Evolutionary conservation across 1,139 yeast species (phyloP), one percentile per base, ranked within the genome.

Genomic region (Wickerhamomyces sp.): DNA sequence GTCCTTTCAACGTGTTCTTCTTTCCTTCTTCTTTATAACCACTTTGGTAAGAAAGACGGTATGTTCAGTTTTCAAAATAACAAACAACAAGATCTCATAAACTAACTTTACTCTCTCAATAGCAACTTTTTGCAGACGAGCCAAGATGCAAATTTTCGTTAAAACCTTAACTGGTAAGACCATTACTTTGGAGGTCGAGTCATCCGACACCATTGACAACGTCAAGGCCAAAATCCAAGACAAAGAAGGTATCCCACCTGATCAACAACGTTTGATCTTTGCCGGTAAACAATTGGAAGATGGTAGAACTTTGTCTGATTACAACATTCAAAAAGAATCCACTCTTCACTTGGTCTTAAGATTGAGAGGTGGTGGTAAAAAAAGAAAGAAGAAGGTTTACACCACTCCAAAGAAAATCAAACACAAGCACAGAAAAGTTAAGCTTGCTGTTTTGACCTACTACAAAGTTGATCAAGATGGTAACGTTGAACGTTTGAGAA

Each of bases 361-460:
- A 81, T 86, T 91, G 71, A 86, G 97, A 81, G 97, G 97, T 84
- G 95, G 95, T 78, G 97, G 96, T 85, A 91, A 91, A 85, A 91
- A 91, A 88, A 89, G 95, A 86, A 87, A 86, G 88, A 88, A 88
- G 89, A 93, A 93, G 95, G 96, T 88, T 68, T 93, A 91, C 91
- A 89, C 97, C 78, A 91, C 98, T 68, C 99, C 99, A 80, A 91
- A 91, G 91, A 91, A 89, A 85, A 86, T 91, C 77, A 87, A 77
- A 78, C 97, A 91, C 94, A 88, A 87, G 85, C 96, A 87, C 84
- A 91, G 87, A 87, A 89, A 89, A 80, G 85, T 85, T 75, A 91
- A 91, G 84, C 81, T 91, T 67, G 97, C 97, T 72, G 96, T 91
- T 70, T 86, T 91, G 72, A 88, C 94, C 66, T 91, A 89, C 93